Evolutionary conservation across 1,284 basidiomycete genomes (phyloP).

Genomic region (Xerocomus amazonicus): DNA sequence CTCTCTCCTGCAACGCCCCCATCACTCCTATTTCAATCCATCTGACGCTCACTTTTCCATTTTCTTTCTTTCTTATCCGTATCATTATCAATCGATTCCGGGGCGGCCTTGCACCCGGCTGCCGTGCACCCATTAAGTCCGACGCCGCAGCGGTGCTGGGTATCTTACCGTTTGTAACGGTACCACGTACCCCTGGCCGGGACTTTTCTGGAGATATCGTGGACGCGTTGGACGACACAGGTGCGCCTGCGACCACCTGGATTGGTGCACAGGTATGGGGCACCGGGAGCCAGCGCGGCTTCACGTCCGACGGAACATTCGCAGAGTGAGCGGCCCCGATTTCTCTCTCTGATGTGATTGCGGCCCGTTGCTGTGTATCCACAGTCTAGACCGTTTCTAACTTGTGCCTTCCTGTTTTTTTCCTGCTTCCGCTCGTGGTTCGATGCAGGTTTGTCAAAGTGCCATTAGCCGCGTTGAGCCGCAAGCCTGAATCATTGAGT

Average conservation of each 20-base stretch:
- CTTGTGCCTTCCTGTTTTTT: not conserved
- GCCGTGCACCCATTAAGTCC: slow-evolving; percentile 15
- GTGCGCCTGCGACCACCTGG: slow-evolving; percentile 20
- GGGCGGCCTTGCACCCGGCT: not conserved
- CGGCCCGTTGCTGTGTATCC: not conserved
- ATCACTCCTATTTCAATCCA: not conserved
- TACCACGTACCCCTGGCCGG: slow-evolving; percentile 29
- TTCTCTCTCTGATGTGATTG: not conserved
- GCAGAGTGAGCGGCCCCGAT: slow-evolving; percentile 28
- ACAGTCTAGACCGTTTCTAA: slow-evolving; percentile 1
- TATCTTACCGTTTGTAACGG: slow-evolving; percentile 32
- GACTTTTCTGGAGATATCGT: slow-evolving; percentile 35
- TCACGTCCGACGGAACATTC: slow-evolving; percentile 33
- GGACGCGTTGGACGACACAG: slow-evolving; percentile 28
- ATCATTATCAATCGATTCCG: not conserved
- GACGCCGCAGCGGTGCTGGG: slow-evolving; percentile 31
- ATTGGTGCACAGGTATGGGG: slow-evolving; percentile 33
- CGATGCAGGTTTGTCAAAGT: slow-evolving; percentile 28
- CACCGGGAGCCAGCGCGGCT: slow-evolving; percentile 33
- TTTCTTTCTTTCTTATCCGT: not conserved
- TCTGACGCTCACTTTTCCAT: not conserved
- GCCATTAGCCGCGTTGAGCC: slow-evolving; percentile 29
- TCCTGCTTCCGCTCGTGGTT: not conserved
- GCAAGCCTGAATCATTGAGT: slow-evolving; percentile 25
- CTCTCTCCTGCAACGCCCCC: not conserved